phyloP scores from a whole-genome alignment of 2,329 filamentous ascomycete genomes.

The Paecilomyces formosus region DNA sequence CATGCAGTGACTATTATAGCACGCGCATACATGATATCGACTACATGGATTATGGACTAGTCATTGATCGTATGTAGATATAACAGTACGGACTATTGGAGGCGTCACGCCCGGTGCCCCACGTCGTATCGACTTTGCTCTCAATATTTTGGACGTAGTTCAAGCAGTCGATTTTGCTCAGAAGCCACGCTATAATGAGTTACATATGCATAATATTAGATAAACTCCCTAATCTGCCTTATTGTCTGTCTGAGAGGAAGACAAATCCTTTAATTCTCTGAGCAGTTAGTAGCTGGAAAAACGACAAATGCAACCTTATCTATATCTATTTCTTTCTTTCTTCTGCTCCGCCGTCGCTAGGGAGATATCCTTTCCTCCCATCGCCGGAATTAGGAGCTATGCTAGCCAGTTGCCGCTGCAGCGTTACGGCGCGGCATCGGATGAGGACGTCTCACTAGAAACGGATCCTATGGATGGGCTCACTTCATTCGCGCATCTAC shows the following conservation, averaged over 20 bases:
- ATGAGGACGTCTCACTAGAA: background rate
- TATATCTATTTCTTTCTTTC: background rate
- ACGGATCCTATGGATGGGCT: slow-evolving; percentile 6
- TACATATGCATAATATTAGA: background rate
- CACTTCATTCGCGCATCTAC: slow-evolving; percentile 7
- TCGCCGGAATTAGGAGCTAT: background rate
- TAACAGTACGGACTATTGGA: background rate
- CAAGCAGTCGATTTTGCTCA: background rate
- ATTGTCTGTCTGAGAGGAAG: background rate
- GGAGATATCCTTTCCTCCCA: background rate
- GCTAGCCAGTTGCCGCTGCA: background rate
- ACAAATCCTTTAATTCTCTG: background rate
- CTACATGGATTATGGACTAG: background rate
- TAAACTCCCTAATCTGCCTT: background rate
- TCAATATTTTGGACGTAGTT: background rate
- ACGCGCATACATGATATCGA: background rate
- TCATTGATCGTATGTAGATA: background rate
- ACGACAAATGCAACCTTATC: background rate
- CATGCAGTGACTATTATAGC: background rate
- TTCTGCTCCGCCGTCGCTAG: background rate
- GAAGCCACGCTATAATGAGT: background rate
- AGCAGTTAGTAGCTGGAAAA: background rate
- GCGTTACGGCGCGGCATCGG: background rate
- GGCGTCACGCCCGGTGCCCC: background rate
- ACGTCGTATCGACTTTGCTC: background rate